phyloP scores from a whole-genome alignment of 2,329 filamentous ascomycete species.

The Byssochlamys sp. region DNA sequence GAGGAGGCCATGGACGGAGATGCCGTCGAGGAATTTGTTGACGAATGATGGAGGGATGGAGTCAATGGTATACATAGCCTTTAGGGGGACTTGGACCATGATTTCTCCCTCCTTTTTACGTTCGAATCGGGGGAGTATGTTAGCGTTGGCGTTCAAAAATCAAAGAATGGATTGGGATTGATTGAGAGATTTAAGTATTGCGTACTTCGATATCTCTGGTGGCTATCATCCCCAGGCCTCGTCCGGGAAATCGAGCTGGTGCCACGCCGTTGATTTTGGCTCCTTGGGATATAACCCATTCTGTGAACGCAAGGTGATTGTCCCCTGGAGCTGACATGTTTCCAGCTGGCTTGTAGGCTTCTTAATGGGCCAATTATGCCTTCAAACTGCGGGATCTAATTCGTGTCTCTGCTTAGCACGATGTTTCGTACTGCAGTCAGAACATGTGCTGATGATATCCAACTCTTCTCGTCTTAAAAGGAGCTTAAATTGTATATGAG shows the following conservation, averaged over 20 bases:
- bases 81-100: slow-evolving; percentile 56
- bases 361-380: background rate
- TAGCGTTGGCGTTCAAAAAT: background rate
- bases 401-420: background rate
- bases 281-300: slow-evolving; percentile 58
- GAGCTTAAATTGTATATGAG: background rate
- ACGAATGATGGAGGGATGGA: slow-evolving; percentile 48
- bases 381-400: background rate
- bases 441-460: background rate
- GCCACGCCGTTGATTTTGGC: slow-evolving; percentile 58
- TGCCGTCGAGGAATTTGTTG: slow-evolving; percentile 43
- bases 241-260: slow-evolving; percentile 57
- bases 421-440: background rate
- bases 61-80: slow-evolving; percentile 55
- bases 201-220: slow-evolving; percentile 55
- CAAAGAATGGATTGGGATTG: background rate
- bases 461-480: background rate
- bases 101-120: slow-evolving; percentile 45
- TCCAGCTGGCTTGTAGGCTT: background rate
- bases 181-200: background rate
- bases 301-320: slow-evolving; percentile 46
- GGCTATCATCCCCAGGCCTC: slow-evolving; percentile 70
- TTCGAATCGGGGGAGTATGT: slow-evolving; percentile 5
- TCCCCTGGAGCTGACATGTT: slow-evolving; percentile 17
- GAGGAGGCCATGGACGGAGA: slow-evolving; percentile 61